phyloP scores from a whole-genome alignment of 768 basidiomycete species.

The Trametes sanguinea region DNA sequence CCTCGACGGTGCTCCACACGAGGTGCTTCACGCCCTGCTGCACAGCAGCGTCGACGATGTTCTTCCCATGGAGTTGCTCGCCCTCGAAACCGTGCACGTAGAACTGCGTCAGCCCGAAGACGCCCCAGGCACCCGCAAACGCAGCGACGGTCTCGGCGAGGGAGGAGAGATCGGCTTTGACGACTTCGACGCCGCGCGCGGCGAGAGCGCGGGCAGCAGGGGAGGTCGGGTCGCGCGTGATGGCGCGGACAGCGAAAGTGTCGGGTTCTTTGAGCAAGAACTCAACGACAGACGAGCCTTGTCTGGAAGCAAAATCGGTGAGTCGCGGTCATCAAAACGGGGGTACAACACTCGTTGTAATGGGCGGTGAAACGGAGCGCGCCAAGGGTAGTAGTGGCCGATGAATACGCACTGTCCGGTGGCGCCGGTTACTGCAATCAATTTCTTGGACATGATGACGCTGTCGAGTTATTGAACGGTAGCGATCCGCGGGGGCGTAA shows the following conservation, averaged over 20 bases:
- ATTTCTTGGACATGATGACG: constrained; percentile 5
- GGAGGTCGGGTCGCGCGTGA: constrained; percentile 13
- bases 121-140: constrained; percentile 12
- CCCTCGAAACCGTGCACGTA: constrained; percentile 16
- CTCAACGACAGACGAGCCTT: constrained; percentile 14
- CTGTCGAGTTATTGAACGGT: neutral
- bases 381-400: neutral
- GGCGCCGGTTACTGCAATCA: constrained; percentile 12
- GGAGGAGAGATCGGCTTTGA: constrained; percentile 11
- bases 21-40: constrained; percentile 11
- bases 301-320: neutral
- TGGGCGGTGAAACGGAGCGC: neutral
- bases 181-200: constrained; percentile 13
- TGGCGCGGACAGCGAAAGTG: constrained; percentile 14
- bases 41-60: constrained; percentile 15
- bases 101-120: constrained; percentile 15
- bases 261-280: constrained; percentile 14
- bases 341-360: too few species aligned
- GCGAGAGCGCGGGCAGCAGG: constrained; percentile 12
- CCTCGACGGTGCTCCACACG: constrained; percentile 15
- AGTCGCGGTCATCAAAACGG: neutral
- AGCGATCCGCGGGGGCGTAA: too few species aligned
- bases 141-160: constrained; percentile 13
- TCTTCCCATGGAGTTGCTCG: constrained; percentile 12
- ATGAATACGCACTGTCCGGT: constrained; percentile 7